phyloP scores from a whole-genome alignment of 2,329 filamentous ascomycete genomes.

The Thielaviopsis populi region DNA sequence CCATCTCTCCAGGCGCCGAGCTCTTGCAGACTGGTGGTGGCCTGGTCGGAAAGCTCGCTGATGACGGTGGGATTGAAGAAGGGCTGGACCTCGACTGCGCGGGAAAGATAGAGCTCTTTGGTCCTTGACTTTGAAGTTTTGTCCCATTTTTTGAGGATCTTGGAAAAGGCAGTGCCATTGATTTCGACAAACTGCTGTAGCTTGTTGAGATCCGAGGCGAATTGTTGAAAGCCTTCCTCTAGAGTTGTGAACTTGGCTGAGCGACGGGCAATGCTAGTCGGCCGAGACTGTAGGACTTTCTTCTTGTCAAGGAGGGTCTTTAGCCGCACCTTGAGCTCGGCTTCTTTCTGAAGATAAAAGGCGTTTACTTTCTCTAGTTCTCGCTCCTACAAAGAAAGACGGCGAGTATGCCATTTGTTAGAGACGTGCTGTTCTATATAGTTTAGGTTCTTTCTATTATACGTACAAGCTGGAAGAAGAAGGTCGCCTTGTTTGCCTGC shows the following conservation, averaged over 20 bases:
- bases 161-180: conserved; percentile 94
- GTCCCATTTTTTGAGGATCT: conserved; percentile 99
- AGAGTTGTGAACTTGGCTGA: conserved; percentile 90
- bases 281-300: conserved; percentile 68
- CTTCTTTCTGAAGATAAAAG: conserved; percentile 95
- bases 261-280: conserved; percentile 58
- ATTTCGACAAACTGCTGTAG: conserved; percentile 97
- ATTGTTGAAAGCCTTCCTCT: conserved; percentile 94
- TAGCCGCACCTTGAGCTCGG: conserved; percentile 88
- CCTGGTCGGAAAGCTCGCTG: conserved; percentile 89
- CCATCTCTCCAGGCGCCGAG: conserved; percentile 95
- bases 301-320: conserved; percentile 93
- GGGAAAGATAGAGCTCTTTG: conserved; percentile 90
- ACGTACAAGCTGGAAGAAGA: conserved; percentile 90
- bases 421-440: not conserved
- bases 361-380: conserved; percentile 97
- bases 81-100: conserved; percentile 91
- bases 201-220: conserved; percentile 92
- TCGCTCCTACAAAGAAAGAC: conserved; percentile 56
- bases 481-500: conserved; percentile 94
- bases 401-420: conserved; percentile 10
- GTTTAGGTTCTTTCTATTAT: not conserved
- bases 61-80: conserved; percentile 98
- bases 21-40: conserved; percentile 88
- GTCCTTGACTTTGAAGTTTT: conserved; percentile 98